Base-by-base conservation (phyloP, 768 basidiomycete species). In the Chalciporus sphaerocephalus region DNA sequence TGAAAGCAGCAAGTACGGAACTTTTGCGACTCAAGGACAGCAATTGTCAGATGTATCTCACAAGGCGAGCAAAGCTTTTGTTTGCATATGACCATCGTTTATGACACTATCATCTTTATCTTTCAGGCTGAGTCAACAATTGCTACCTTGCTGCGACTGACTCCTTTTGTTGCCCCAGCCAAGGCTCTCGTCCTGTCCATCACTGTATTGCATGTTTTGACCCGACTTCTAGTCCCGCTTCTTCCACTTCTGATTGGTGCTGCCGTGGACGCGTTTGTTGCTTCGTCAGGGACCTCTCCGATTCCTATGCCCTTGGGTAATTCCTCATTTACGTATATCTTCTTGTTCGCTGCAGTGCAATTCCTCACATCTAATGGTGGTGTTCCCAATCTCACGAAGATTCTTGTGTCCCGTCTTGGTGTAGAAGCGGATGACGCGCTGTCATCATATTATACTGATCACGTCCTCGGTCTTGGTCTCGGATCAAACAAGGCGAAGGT, bases 321-420 rank as follows among this genome's bases (percentile, higher is more conserved):
- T 15, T 80, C 81, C 1, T 77, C 83, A 13, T 92, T 89, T 86
- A 71, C 75, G 10, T 78, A 80, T 56, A 71, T 95, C 5, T 71
- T 84, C 23, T 67, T 71, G 7, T 95, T 92, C 54, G 79, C 83
- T 23, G 71, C 68, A 18, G 58, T 94, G 42, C 78, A 85, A 17
- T 87, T 89, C 65, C 64, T 92, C 23, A 80, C 88, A 65, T 83
- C 87, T 21, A 78, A 76, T 42, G 87, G 87, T 18, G 92, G 92
- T 20, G 66, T 95, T 18, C 66, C 76, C 18, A 87, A 85, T 25
- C 65, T 91, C 38, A 78, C 79, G 36, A 79, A 82, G 61, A 75
- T 76, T 23, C 71, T 92, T 3, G 94, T 91, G 87, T 78, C 85
- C 2, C 89, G 92, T 1, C 86, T 98, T 34, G 87, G 92, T 78